phyloP scores from a whole-genome alignment of 2,329 filamentous ascomycete species.

The Penicillium aurantiogriseum region DNA sequence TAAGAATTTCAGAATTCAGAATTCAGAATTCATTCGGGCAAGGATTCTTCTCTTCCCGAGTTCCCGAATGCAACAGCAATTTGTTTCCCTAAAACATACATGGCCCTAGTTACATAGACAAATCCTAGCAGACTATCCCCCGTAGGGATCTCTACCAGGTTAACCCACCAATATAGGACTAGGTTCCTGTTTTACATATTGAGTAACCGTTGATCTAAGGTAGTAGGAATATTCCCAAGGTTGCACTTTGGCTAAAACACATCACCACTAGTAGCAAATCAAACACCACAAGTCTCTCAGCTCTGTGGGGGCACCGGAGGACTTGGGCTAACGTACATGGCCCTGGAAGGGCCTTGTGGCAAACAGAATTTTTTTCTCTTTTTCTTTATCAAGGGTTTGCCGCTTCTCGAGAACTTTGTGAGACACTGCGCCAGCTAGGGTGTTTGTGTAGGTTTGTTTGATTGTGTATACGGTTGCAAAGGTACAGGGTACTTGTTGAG shows the following conservation, averaged over 20 bases:
- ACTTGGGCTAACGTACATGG: not conserved
- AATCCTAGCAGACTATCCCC: not conserved
- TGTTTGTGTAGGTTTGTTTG: slow-evolving; percentile 4
- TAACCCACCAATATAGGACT: not conserved
- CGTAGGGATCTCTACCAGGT: slow-evolving; percentile 4
- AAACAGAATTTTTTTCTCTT: not conserved
- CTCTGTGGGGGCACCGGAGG: not conserved
- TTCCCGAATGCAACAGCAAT: slow-evolving; percentile 7
- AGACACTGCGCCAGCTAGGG: not conserved
- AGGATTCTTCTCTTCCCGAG: not conserved
- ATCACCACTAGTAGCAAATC: slow-evolving; percentile 6
- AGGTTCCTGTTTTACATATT: not conserved
- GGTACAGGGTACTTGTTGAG: not conserved
- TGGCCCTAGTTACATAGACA: not conserved
- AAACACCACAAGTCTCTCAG: not conserved
- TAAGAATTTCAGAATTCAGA: not conserved
- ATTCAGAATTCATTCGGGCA: not conserved
- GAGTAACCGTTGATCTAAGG: slow-evolving; percentile 6
- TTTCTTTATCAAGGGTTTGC: not conserved
- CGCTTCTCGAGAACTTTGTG: not conserved
- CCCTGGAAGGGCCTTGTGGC: not conserved
- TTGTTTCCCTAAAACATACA: not conserved
- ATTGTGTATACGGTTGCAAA: slow-evolving; percentile 1
- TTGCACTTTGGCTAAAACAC: slow-evolving; percentile 6
- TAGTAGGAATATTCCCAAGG: not conserved